These are phyloP conservation scores for Termitomyces bulborhizus DNA, from an alignment of 768 basidiomycete genomes.

Conservation along the genomic window DNA sequence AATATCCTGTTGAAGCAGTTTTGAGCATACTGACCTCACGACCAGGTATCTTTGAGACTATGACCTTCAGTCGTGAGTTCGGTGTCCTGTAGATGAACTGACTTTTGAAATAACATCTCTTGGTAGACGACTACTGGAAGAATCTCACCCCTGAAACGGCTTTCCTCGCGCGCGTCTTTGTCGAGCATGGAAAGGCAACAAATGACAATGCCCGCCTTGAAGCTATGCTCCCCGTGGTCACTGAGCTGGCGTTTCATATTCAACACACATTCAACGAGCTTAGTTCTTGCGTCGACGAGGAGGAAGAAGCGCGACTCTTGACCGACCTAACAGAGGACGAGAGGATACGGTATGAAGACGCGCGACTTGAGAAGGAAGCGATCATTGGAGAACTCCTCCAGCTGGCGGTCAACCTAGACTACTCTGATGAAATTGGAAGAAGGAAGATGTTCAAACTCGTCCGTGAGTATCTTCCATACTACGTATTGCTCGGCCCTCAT, in stretches of 20 bases:
- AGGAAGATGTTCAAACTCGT: conserved; percentile 84
- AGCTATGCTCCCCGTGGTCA: conserved; percentile 75
- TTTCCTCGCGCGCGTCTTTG: conserved; percentile 79
- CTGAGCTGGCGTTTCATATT: conserved; percentile 69
- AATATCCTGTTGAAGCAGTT: conserved; percentile 67
- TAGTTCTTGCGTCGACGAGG: conserved; percentile 16
- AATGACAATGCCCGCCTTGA: conserved; percentile 63
- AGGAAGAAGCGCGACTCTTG: conserved; percentile 18
- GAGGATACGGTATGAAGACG: conserved; percentile 37
- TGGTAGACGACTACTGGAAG: conserved; percentile 66
- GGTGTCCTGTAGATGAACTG: not conserved
- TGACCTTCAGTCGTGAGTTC: conserved; percentile 64
- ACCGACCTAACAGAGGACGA: conserved; percentile 27
- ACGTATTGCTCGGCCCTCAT: not conserved
- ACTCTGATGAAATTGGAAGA: conserved; percentile 87
- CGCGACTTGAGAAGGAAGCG: conserved; percentile 48
- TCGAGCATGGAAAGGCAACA: conserved; percentile 63
- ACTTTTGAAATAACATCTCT: not conserved
- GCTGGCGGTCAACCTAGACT: conserved; percentile 78
- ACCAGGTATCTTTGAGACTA: conserved; percentile 56
- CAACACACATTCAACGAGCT: conserved; percentile 62
- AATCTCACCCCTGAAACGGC: conserved; percentile 66
- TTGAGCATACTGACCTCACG: conserved; percentile 63
- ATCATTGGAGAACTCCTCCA: conserved; percentile 77
- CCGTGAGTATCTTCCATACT: conserved; percentile 43